Percentiles rank a stretch among this genome's conserved stretches.
These are phyloP conservation scores for Candida morakotiae DNA, from an alignment of 805 yeast species.

Conservation along the genomic window DNA sequence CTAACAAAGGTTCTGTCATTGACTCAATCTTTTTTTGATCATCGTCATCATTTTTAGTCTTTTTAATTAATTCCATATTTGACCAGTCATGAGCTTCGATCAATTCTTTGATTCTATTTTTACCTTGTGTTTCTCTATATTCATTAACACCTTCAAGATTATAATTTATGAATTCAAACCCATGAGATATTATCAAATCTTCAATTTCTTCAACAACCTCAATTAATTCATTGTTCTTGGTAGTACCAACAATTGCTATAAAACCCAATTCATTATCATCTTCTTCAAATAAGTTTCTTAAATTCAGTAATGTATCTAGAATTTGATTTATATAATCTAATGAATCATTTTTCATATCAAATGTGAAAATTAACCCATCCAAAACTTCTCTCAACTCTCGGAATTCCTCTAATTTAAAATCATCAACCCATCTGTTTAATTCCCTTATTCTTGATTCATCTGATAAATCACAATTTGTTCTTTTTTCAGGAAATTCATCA, in stretches of 20 bases:
- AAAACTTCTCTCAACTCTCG: conserved; percentile 42
- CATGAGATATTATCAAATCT: conserved; percentile 32
- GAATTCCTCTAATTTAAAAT: conserved; percentile 34
- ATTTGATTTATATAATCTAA: conserved; percentile 18
- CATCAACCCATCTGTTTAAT: conserved; percentile 34
- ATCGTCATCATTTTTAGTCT: conserved; percentile 14
- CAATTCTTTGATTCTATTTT: conserved; percentile 40
- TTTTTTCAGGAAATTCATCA: conserved; percentile 24
- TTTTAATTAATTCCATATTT: conserved; percentile 13
- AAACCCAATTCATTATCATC: conserved; percentile 22
- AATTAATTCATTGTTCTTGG: conserved; percentile 4
- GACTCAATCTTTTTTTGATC: conserved; percentile 17
- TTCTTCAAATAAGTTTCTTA: conserved; percentile 12
- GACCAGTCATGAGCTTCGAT: conserved; percentile 50
- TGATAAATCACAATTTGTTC: background rate
- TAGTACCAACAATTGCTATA: conserved; percentile 30
- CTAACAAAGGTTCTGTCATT: conserved; percentile 26
- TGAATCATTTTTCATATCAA: conserved; percentile 24
- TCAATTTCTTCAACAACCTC: conserved; percentile 25
- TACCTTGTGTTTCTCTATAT: conserved; percentile 40
- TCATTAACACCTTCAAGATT: conserved; percentile 34
- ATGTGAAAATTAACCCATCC: conserved; percentile 43
- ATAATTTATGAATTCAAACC: conserved; percentile 41
- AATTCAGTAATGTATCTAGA: conserved; percentile 13
- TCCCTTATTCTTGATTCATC: conserved; percentile 11